Conservation (phyloP, 2,329 filamentous ascomycete species). For the Fusarium albidum region DNA sequence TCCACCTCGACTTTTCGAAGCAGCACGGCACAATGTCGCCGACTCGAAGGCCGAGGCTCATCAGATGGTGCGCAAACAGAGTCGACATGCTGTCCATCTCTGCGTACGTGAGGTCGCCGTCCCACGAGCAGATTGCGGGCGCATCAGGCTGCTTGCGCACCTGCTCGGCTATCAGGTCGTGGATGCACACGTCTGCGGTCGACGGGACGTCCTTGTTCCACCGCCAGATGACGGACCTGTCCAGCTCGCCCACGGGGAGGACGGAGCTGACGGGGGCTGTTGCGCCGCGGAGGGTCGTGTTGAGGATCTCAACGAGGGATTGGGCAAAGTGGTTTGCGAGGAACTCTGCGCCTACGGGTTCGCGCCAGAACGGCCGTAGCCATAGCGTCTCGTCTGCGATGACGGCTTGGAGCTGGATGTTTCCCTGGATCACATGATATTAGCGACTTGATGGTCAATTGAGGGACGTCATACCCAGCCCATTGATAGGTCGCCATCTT, state of each 20-base stretch:
- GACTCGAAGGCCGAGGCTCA: conserved; percentile 32
- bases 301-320: conserved; percentile 35
- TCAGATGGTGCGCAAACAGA: conserved; percentile 31
- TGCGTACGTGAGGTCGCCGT: conserved; percentile 42
- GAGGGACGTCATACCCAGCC: no score
- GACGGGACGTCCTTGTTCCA: conserved; percentile 37
- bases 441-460: no score
- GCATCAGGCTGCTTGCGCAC: conserved; percentile 34
- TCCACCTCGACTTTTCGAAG: conserved; percentile 45
- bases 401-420: conserved; percentile 35
- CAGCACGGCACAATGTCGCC: conserved; percentile 42
- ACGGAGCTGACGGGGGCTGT: conserved; percentile 23
- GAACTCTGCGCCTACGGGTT: conserved; percentile 36
- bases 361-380: conserved; percentile 33
- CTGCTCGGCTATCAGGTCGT: conserved; percentile 37
- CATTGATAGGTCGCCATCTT: conserved; percentile 24
- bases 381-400: conserved; percentile 29
- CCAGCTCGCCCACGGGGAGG: conserved; percentile 31
- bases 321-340: conserved; percentile 35
- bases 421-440: conserved; percentile 26
- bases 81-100: conserved; percentile 39
- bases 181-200: conserved; percentile 29
- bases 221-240: conserved; percentile 34
- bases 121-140: conserved; percentile 43
- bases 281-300: conserved; percentile 29